Evolutionary conservation across 2,329 filamentous ascomycete genomes (phyloP), one percentile per base, ranked within the genome.

Genomic region (Geosmithia putterillii): DNA sequence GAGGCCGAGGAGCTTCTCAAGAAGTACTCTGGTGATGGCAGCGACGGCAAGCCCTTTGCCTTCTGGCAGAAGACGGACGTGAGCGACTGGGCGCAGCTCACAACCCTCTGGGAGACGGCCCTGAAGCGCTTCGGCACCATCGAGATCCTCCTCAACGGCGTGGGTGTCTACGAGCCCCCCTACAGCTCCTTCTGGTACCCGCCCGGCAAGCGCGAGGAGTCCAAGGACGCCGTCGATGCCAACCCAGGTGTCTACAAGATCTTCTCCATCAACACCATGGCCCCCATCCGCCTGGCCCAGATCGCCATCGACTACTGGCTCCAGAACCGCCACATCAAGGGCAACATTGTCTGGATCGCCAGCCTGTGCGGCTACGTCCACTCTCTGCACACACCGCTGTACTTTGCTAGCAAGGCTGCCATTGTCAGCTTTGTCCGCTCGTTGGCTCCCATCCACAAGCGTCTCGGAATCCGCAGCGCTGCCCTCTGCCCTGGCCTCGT

Each of bases 141-240:
- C 2, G 73, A 82, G 49, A 74, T 82, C 36, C 57, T 82, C 1
- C 62, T 80, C 12, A 81, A 81, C 50, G 73, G 73, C 42, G 77
- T 81, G 3, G 79, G 79, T 0, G 59, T 81, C 10, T 58, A 54
- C 14, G 57, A 60, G 42, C 53, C 57, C 2, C 52, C 53, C 2
- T 49, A 40, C 2, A 52, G 46, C 7, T 43, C 47, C 7, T 59
- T 60, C 42, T 59, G 54, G 54, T 45, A 52, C 19, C 45, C 51
- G 0, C 56, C 54, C 0, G 56, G 55, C 3, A 47, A 54, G 7
- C 50, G 48, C 0, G 38, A 51, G 1, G 39, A 50, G 1, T 34
- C 56, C 0, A n/a, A 49, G 34, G 54, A 59, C 9, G 38, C 34
- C 2, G 42, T 42, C 0, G 52, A 59, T 22, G 47, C 48, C 7